Conservation (phyloP, 2,329 filamentous ascomycete genomes). For the Diaporthe citriasiana region DNA sequence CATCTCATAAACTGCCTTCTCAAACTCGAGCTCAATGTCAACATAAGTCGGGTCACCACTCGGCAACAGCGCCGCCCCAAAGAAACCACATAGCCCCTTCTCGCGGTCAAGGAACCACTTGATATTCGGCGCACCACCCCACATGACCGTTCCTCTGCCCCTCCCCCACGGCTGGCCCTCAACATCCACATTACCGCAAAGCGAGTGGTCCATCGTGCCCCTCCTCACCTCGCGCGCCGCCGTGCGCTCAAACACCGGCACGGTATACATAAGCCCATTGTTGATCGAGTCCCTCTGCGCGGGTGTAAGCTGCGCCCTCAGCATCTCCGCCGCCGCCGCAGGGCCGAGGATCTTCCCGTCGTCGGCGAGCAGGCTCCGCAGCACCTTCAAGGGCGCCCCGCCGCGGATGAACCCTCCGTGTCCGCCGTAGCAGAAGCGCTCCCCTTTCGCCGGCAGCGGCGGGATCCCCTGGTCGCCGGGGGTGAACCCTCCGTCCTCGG, state of each 20-base stretch:
- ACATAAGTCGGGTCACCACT: conserved; percentile 35
- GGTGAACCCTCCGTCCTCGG: conserved; percentile 52
- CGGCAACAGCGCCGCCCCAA: conserved; percentile 37
- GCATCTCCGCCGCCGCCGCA: conserved; percentile 60
- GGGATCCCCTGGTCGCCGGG: conserved; percentile 53
- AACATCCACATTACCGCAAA: conserved; percentile 58
- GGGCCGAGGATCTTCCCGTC: conserved; percentile 62
- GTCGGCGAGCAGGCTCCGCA: conserved; percentile 62
- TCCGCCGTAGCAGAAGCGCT: conserved; percentile 57
- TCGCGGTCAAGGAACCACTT: conserved; percentile 65
- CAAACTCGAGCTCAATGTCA: conserved; percentile 34
- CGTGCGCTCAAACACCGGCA: conserved; percentile 52
- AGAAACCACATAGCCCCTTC: conserved; percentile 59
- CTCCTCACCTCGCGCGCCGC: conserved; percentile 40
- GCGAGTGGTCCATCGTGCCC: conserved; percentile 55
- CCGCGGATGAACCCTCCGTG: conserved; percentile 57
- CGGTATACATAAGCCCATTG: conserved; percentile 50
- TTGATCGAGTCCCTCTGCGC: conserved; percentile 46
- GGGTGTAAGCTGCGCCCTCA: conserved; percentile 59
- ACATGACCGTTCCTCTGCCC: conserved; percentile 58
- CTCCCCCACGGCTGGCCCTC: conserved; percentile 60
- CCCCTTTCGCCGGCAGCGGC: conserved; percentile 51
- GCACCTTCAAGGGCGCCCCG: conserved; percentile 59
- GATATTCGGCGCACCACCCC: conserved; percentile 62
- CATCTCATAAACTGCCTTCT: conserved; percentile 37